Conservation (phyloP, 2,329 filamentous ascomycete genomes). For the Diaporthe sp. region DNA sequence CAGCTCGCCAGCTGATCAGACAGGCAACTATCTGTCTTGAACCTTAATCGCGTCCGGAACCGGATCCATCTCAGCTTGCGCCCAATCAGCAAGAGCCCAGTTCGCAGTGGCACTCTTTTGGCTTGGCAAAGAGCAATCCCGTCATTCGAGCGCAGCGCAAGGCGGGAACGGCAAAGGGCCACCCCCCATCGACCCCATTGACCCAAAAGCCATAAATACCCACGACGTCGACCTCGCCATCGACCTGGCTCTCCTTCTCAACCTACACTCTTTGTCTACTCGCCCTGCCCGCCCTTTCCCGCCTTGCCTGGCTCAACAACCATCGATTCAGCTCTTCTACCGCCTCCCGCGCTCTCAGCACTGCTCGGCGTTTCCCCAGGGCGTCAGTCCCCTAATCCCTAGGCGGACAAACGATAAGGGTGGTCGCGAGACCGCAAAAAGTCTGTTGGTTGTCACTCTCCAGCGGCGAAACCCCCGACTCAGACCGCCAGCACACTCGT, state of each 20-base stretch:
- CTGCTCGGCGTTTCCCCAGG: constrained; percentile 12
- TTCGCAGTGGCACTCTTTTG: constrained; percentile 28
- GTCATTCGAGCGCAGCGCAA: constrained; percentile 36
- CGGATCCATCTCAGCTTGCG: constrained; percentile 4
- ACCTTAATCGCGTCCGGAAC: constrained; percentile 21
- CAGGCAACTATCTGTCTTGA: background rate
- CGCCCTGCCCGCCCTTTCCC: constrained; percentile 17
- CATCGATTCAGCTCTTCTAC: background rate
- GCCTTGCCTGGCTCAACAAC: background rate
- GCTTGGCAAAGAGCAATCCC: constrained; percentile 35
- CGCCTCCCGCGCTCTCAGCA: background rate
- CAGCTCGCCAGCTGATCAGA: background rate
- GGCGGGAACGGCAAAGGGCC: constrained; percentile 14
- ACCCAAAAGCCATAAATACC: constrained; percentile 40
- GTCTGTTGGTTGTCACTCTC: constrained; percentile 29
- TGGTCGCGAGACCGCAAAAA: constrained; percentile 34
- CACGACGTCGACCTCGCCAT: constrained; percentile 32
- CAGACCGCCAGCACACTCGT: constrained; percentile 3
- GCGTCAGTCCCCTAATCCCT: constrained; percentile 25
- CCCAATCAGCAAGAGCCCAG: constrained; percentile 30
- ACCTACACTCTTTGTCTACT: constrained; percentile 35
- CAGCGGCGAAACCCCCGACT: constrained; percentile 17
- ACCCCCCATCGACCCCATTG: constrained; percentile 11
- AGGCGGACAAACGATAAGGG: constrained; percentile 29
- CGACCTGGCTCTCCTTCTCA: constrained; percentile 16